Evolutionary conservation across 805 yeast genomes (phyloP).

Genomic region (Torulaspora maleeae): DNA sequence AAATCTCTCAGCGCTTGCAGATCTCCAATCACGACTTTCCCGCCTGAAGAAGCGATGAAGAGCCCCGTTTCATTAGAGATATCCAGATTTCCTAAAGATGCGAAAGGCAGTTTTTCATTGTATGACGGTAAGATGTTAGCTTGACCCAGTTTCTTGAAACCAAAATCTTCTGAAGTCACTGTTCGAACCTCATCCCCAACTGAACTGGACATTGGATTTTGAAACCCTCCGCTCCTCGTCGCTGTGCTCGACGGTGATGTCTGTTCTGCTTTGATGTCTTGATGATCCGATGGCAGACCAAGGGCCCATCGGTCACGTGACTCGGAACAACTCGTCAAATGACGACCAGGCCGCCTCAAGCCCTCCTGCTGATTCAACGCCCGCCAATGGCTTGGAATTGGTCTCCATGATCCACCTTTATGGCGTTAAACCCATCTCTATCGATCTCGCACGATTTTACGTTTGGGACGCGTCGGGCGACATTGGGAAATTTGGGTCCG

Average conservation of each 20-base stretch:
- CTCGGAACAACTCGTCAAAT: neutral
- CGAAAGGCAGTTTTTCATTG: slow-evolving; percentile 37
- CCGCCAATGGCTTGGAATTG: too few relatives aligned
- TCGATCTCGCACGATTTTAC: neutral
- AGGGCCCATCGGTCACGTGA: neutral
- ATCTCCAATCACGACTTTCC: slow-evolving; percentile 36
- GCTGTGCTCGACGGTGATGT: neutral
- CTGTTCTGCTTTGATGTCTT: neutral
- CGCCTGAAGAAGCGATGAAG: slow-evolving; percentile 40
- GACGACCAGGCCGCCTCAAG: too few relatives aligned
- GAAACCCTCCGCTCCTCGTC: neutral
- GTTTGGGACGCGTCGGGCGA: neutral
- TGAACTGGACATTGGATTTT: slow-evolving; percentile 13
- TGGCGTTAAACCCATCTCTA: too few relatives aligned
- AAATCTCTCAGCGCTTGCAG: slow-evolving; percentile 34
- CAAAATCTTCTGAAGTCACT: slow-evolving; percentile 40
- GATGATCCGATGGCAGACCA: neutral
- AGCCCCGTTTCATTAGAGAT: slow-evolving; percentile 34
- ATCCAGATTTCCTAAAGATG: slow-evolving; percentile 36
- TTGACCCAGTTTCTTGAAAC: slow-evolving; percentile 40
- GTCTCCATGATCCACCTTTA: too few relatives aligned
- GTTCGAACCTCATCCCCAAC: slow-evolving; percentile 26
- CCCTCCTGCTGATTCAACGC: too few relatives aligned
- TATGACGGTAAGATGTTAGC: slow-evolving; percentile 36
- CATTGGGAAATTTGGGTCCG: neutral